These are phyloP conservation scores for Cenchrus fungigraminus DNA, from an alignment of 176 grass and related monocot species.

Conservation along the genomic window DNA sequence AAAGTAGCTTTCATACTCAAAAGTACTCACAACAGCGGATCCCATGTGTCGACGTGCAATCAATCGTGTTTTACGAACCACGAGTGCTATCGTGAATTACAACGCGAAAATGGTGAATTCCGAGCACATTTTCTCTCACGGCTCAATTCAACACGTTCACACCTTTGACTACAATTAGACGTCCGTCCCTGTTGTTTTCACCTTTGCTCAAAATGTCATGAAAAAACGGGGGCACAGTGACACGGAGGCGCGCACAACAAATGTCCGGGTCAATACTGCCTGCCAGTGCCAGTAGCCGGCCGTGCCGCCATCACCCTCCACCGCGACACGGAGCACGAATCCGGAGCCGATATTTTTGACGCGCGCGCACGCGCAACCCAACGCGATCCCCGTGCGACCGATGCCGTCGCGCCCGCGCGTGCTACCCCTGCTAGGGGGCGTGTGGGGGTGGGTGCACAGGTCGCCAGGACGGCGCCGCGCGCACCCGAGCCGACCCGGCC, in stretches of 20 bases:
- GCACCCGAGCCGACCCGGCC: neutral
- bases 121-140: neutral
- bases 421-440: neutral
- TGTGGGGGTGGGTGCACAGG: neutral
- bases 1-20: no score
- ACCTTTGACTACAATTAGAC: neutral
- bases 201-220: neutral
- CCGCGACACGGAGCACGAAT: neutral
- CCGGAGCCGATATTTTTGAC: slow-evolving; percentile 44
- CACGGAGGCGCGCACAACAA: neutral
- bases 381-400: neutral
- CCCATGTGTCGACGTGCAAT: neutral
- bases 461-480: slow-evolving; percentile 3
- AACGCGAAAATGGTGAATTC: neutral
- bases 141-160: neutral
- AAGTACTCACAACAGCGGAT: no score
- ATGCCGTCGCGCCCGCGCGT: neutral
- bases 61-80: neutral
- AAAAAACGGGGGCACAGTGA: neutral
- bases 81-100: neutral
- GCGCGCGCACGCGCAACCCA: slow-evolving; percentile 16
- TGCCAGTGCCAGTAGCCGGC: slow-evolving; percentile 8
- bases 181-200: neutral
- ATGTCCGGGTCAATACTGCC: slow-evolving; percentile 10
- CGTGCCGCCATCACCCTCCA: neutral